phyloP scores from a whole-genome alignment of 805 yeast species.

The Starmerella khaoyaiensis region DNA sequence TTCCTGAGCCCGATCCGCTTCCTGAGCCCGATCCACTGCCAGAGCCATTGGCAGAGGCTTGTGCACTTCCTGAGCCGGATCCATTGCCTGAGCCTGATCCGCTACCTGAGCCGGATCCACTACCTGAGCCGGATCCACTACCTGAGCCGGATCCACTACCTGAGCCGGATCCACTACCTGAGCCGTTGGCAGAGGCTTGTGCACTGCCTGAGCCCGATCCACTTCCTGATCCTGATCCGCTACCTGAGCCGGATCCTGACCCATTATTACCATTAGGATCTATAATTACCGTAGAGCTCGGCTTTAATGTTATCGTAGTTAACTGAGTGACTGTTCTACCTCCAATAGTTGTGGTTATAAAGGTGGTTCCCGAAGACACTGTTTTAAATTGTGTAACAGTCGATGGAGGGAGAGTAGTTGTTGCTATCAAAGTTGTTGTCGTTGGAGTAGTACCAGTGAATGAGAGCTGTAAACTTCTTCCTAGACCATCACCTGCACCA shows the following conservation, averaged over 20 bases:
- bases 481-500: neutral
- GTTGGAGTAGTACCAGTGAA: neutral
- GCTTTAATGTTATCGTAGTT: neutral
- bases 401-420: neutral
- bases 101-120: neutral
- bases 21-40: neutral
- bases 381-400: neutral
- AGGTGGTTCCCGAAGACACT: neutral
- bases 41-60: neutral
- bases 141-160: neutral
- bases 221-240: neutral
- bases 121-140: conserved; percentile 1
- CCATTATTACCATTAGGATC: neutral
- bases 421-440: neutral
- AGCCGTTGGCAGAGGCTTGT: too few species aligned
- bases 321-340: neutral
- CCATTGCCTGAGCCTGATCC: conserved; percentile 1
- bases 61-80: neutral
- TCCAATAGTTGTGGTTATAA: neutral
- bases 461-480: conserved; percentile 1
- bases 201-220: too few species aligned
- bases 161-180: too few species aligned
- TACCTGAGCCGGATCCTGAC: neutral
- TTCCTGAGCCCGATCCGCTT: neutral
- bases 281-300: neutral